A percentile compares a stretch with the other conserved stretches of the same genome.
Conservation (phyloP, 192 early-diverging fungal genomes). For the Bifiguratus adelaidae region DNA sequence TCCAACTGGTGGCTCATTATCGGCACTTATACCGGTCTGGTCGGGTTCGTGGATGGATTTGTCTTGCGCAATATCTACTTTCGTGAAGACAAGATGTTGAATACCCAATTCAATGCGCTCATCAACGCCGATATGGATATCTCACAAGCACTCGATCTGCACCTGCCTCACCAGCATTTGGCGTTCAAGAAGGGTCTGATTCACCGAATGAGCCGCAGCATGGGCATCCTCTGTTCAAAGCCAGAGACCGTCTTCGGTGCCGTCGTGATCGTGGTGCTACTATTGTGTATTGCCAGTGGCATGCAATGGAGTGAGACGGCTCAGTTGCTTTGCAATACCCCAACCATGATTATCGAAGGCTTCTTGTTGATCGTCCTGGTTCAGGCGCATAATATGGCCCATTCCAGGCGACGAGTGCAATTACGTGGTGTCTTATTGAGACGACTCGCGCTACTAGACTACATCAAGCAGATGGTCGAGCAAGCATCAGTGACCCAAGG, state of each 20-base stretch:
- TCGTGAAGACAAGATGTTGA: neutral
- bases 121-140: neutral
- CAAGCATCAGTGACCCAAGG: no score
- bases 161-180: neutral
- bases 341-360: conserved; percentile 9
- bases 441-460: neutral
- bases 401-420: neutral
- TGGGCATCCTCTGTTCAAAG: conserved; percentile 2
- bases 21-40: conserved; percentile 10
- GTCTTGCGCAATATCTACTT: conserved; percentile 8
- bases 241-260: neutral
- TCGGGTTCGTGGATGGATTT: conserved; percentile 9
- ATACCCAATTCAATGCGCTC: conserved; percentile 5
- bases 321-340: conserved; percentile 8
- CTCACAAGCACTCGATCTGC: conserved; percentile 1
- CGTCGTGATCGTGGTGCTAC: neutral
- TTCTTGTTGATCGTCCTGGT: conserved; percentile 10
- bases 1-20: conserved; percentile 12
- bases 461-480: no score
- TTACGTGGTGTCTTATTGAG: conserved; percentile 7
- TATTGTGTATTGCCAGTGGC: conserved; percentile 4
- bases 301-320: conserved; percentile 10
- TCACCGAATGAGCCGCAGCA: neutral
- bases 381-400: conserved; percentile 6
- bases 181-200: neutral